A percentile compares a stretch with the other conserved stretches of the same genome.
Evolutionary conservation across 208 protist species (phyloP).

Genomic region (Wallacemonas rigidus): DNA sequence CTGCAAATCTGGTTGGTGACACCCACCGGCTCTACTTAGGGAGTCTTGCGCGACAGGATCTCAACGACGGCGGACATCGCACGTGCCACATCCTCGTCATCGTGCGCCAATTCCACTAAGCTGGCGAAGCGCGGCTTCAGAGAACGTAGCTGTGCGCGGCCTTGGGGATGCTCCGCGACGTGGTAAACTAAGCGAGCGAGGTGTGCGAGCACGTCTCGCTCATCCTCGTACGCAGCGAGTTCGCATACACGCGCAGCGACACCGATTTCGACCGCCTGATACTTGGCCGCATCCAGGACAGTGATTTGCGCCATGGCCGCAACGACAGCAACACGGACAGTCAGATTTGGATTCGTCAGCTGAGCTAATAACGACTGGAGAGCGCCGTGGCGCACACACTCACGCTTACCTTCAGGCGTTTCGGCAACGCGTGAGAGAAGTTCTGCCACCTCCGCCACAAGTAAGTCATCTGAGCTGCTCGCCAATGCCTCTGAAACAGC

Average conservation of each 20-base stretch:
- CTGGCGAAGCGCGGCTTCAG: slow-evolving; percentile 46
- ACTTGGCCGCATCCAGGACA: slow-evolving; percentile 72
- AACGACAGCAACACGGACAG: slow-evolving; percentile 63
- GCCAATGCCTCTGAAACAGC: slow-evolving; percentile 45
- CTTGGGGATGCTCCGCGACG: slow-evolving; percentile 68
- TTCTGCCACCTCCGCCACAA: slow-evolving; percentile 68
- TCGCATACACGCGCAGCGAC: slow-evolving; percentile 32
- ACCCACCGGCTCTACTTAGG: neutral
- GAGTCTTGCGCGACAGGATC: slow-evolving; percentile 28
- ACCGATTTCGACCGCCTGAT: slow-evolving; percentile 59
- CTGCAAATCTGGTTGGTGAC: slow-evolving; percentile 10
- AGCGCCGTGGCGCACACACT: slow-evolving; percentile 47
- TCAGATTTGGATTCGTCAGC: slow-evolving; percentile 63
- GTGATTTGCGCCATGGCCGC: slow-evolving; percentile 75
- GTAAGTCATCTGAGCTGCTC: slow-evolving; percentile 37
- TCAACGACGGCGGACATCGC: slow-evolving; percentile 23
- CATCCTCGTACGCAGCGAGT: slow-evolving; percentile 60
- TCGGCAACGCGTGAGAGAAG: slow-evolving; percentile 53
- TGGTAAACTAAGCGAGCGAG: slow-evolving; percentile 62
- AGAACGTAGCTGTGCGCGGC: slow-evolving; percentile 39
- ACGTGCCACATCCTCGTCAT: slow-evolving; percentile 34
- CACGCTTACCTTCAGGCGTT: slow-evolving; percentile 57
- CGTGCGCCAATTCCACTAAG: slow-evolving; percentile 38
- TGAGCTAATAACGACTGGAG: slow-evolving; percentile 47
- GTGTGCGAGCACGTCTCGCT: slow-evolving; percentile 82